Conservation (phyloP, 2,329 filamentous ascomycete genomes). For the Verticillium albo-atrum region DNA sequence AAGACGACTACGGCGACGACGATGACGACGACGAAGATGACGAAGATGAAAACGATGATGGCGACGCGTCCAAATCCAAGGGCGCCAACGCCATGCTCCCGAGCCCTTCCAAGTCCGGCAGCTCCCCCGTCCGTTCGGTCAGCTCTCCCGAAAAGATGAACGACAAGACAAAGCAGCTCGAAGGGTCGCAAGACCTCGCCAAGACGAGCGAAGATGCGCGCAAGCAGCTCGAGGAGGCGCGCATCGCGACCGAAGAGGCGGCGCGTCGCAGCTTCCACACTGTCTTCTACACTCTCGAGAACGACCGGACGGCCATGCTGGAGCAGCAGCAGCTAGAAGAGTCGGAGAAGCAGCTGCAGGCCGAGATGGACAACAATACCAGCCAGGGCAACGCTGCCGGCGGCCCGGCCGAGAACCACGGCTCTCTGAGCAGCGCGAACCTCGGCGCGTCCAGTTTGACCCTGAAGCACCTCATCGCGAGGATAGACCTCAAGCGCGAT, state of each 20-base stretch:
- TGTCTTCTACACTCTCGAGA: slow-evolving; percentile 91
- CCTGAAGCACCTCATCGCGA: slow-evolving; percentile 91
- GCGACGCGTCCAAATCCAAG: slow-evolving; percentile 45
- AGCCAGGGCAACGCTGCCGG: slow-evolving; percentile 45
- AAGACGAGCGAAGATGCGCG: slow-evolving; percentile 83
- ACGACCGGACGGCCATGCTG: slow-evolving; percentile 92
- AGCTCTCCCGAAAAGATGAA: slow-evolving; percentile 53
- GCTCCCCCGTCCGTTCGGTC: slow-evolving; percentile 59
- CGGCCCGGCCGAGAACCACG: slow-evolving; percentile 63
- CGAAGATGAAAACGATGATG: slow-evolving; percentile 52
- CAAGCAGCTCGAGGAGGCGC: slow-evolving; percentile 88
- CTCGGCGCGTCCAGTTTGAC: slow-evolving; percentile 93
- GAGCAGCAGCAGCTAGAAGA: slow-evolving; percentile 97
- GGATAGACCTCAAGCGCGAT: slow-evolving; percentile 89
- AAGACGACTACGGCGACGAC: slow-evolving; percentile 83
- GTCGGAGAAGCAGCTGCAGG: slow-evolving; percentile 91
- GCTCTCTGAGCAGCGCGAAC: slow-evolving; percentile 88
- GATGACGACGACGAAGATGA: slow-evolving; percentile 72
- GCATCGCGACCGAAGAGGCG: slow-evolving; percentile 83
- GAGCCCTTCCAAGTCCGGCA: slow-evolving; percentile 67
- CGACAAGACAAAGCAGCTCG: slow-evolving; percentile 48
- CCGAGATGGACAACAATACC: slow-evolving; percentile 76
- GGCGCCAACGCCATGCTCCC: slow-evolving; percentile 53
- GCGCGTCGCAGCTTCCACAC: slow-evolving; percentile 90
- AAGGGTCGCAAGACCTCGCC: slow-evolving; percentile 45